phyloP scores from a whole-genome alignment of 116 monocot genomes.

The Cymodocea nodosa region DNA sequence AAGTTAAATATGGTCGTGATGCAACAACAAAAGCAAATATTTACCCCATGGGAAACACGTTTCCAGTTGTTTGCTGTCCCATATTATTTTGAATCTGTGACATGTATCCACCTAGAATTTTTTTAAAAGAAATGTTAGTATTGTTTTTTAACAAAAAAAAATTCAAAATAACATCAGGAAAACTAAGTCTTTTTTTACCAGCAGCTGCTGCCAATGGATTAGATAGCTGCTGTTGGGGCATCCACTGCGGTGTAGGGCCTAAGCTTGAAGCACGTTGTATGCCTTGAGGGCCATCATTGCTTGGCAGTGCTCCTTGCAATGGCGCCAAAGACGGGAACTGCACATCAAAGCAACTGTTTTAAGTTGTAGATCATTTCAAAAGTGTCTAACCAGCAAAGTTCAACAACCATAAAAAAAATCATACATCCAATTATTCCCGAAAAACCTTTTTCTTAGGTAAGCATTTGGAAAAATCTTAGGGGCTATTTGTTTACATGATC shows the following conservation, averaged over 20 bases:
- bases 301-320: conserved; percentile 48
- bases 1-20: no score
- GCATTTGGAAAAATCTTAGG: no score
- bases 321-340: conserved; percentile 55
- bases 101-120: conserved; percentile 49
- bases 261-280: conserved; percentile 37
- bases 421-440: no score
- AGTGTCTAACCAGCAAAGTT: no score
- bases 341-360: conserved; percentile 4
- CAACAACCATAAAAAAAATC: no score
- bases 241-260: conserved; percentile 20
- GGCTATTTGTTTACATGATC: no score
- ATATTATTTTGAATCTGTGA: conserved; percentile 38
- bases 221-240: conserved; percentile 8
- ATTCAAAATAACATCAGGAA: neutral
- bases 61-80: conserved; percentile 28
- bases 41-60: conserved; percentile 32
- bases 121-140: neutral
- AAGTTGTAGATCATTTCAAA: neutral
- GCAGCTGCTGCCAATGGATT: neutral
- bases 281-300: conserved; percentile 14
- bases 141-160: neutral
- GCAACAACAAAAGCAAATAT: conserved; percentile 4
- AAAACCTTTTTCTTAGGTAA: no score
- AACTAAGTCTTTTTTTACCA: conserved; percentile 1